phyloP scores from a whole-genome alignment of 176 grass and related monocot genomes.

The Carex parvula region DNA sequence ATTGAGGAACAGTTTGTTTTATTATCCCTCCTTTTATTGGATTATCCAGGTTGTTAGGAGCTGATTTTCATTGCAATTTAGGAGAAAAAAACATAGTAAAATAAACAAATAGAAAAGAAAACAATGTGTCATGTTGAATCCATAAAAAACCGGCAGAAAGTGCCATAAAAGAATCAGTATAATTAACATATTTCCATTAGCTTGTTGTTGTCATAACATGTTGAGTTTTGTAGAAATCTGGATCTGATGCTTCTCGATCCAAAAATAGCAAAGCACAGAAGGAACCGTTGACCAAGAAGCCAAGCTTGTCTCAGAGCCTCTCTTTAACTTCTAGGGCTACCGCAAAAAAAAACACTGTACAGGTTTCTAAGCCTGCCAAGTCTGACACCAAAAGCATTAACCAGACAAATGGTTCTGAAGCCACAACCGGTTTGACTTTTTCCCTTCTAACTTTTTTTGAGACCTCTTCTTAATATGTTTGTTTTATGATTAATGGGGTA shows the following conservation, averaged over 20 bases:
- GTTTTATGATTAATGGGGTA: background rate
- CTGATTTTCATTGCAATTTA: background rate
- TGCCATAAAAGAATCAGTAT: background rate
- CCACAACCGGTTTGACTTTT: conserved; percentile 30
- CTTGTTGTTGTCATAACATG: background rate
- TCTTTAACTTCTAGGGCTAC: conserved; percentile 49
- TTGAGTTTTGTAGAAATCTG: conserved; percentile 37
- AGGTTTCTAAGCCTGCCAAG: conserved; percentile 37
- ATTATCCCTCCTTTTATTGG: background rate
- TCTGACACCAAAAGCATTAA: conserved; percentile 30
- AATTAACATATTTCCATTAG: background rate
- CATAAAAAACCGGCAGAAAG: background rate
- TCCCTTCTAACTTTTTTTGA: background rate
- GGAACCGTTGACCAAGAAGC: conserved; percentile 46
- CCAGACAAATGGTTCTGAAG: conserved; percentile 39
- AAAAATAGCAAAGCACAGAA: conserved; percentile 42
- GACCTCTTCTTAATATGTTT: background rate
- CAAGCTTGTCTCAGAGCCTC: conserved; percentile 56
- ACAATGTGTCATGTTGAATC: background rate
- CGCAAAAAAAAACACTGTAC: conserved; percentile 24
- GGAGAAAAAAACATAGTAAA: background rate
- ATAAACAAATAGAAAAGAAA: background rate
- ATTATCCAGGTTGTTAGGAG: background rate
- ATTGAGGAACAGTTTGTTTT: background rate
- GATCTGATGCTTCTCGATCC: conserved; percentile 35